These are phyloP conservation scores for Pharnaceum exiguum DNA, from an alignment of 148 eudicot species.

Conservation along the genomic window DNA sequence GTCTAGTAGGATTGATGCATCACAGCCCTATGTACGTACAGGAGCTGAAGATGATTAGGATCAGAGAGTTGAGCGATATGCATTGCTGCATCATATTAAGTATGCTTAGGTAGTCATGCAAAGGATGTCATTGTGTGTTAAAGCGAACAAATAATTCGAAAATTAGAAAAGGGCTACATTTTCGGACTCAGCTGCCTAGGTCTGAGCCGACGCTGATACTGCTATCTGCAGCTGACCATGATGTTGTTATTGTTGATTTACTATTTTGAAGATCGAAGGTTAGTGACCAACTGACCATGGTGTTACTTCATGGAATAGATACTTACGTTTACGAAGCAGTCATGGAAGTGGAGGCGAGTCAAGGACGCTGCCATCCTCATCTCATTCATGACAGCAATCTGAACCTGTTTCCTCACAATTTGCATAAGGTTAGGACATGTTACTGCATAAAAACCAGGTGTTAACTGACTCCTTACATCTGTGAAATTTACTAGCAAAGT, in stretches of 20 bases:
- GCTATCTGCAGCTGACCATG: too few species aligned
- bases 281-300: background rate
- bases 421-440: constrained; percentile 54
- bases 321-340: constrained; percentile 85
- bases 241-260: too few species aligned
- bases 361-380: constrained; percentile 83
- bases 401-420: constrained; percentile 52
- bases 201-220: too few species aligned
- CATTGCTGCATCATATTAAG: background rate
- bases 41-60: background rate
- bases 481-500: constrained; percentile 21
- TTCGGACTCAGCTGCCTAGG: too few species aligned
- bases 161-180: too few species aligned
- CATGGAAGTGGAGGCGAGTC: constrained; percentile 80
- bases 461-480: constrained; percentile 42
- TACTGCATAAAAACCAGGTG: constrained; percentile 45
- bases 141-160: too few species aligned
- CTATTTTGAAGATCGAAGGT: too few species aligned
- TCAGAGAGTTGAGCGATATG: background rate
- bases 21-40: constrained; percentile 58
- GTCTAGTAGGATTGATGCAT: constrained; percentile 65
- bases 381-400: constrained; percentile 51
- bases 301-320: background rate
- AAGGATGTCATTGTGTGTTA: too few species aligned
- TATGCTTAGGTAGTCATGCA: too few species aligned